Base-by-base conservation (phyloP, 139 green algal genomes). In the Penium margaritaceum region DNA sequence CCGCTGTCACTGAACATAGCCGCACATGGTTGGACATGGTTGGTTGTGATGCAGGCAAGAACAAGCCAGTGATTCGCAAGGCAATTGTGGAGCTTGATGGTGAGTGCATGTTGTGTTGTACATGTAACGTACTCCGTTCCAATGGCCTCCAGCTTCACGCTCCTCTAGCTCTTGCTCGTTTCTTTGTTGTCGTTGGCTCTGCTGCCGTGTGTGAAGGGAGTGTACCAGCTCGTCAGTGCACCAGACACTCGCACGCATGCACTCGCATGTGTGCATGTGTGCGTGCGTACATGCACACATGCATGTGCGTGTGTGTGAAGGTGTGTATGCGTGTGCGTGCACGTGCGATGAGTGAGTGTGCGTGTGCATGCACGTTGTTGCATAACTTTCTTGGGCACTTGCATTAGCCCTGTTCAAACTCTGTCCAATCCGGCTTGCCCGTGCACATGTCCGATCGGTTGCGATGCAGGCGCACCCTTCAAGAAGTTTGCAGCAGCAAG, bases 1-100 rank as follows among this genome's bases (percentile, higher is more conserved):
- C n/a, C n/a, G n/a, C n/a, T n/a, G n/a, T n/a, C n/a, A n/a, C n/a
- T n/a, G n/a, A n/a, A n/a, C n/a, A n/a, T n/a, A n/a, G n/a, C n/a
- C n/a, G n/a, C n/a, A n/a, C n/a, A n/a, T n/a, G n/a, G n/a, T n/a
- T n/a, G n/a, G n/a, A n/a, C n/a, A n/a, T n/a, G n/a, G n/a, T n/a
- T n/a, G 7, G 54, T 32, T 9, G 9, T 32, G 29, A 63, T 72
- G 72, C 72, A 75, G 74, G 75, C 34, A 82, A 82, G 39, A 79
- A 82, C 75, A 82, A 82, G 54, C 75, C 75, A 24, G 86, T 89
- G 4, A 84, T 90, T 33, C 41, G 41, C 5, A 90, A 89, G 70
- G 75, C 78, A 6, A 73, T 88, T 36, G 86, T 90, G 29, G 75
- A 89, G 7, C 44, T 90, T 57, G 67, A 87, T 3, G 73, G 68